Evolutionary conservation across 2,329 filamentous ascomycete species (phyloP), one percentile per base, ranked within the genome.

Genomic region (Gliomastix tumulicola): DNA sequence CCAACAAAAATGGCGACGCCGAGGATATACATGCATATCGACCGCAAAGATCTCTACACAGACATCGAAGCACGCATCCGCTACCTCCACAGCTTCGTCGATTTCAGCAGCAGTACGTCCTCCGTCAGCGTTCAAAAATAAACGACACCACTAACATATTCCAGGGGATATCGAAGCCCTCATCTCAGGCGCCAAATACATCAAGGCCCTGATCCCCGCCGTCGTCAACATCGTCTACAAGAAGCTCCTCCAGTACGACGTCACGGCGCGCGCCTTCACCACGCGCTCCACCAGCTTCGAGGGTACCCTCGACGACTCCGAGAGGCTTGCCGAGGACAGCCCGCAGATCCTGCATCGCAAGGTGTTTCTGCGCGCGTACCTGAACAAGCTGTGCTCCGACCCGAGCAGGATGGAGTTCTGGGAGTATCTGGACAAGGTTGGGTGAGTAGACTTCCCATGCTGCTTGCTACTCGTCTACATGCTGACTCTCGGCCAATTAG

Each of bases 171-270:
- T 87, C 39, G 80, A 84, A 45, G 82, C 83, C 27, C 71, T 89
- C 25, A 68, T 75, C 12, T 66, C 69, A 4, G 84, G 83, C 43
- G 68, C 76, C 41, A 87, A 87, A 56, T 88, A 88, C 61, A 82
- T 88, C 63, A 84, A 83, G 50, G 77, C 81, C n/a, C 73, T 90
- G 21, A 88, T 90, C 44, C 87, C 87, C 2, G 81, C 84, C 32
- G 74, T 92, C 17, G 84, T 90, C 51, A 88, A 89, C 59, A 84
- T 88, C 41, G 83, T 90, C 22, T 92, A 90, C 66, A 79, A 80
- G 52, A 90, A 90, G 55, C 72, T 92, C 1, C 67, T 90, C 10
- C 76, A 80, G 50, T 86, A 85, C 59, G 86, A 90, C 54, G 86
- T 90, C 56, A 92, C 86, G 5, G 84, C 86, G 2, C 75, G 83